Conservation (phyloP, 1,139 yeast genomes). For the Blastobotrys ciferrii region DNA sequence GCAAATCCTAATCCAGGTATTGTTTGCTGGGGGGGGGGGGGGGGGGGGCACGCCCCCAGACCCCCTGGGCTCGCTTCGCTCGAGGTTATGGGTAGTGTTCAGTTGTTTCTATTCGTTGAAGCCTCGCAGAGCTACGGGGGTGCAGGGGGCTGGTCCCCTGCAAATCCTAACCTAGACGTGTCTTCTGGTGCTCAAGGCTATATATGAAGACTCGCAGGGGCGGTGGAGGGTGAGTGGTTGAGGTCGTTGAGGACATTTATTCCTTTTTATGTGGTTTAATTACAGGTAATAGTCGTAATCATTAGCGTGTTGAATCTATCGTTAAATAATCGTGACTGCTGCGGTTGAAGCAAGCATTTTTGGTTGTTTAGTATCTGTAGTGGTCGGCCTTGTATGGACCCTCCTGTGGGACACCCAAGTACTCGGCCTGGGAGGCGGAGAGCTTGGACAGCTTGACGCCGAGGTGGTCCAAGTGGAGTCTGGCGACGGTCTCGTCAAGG, state of each 20-base stretch:
- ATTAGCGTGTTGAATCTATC: slow-evolving; percentile 18
- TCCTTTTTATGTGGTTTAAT: not conserved
- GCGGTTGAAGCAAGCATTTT: slow-evolving; percentile 29
- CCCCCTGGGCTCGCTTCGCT: too few species aligned
- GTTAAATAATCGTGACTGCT: slow-evolving; percentile 16
- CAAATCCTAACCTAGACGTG: too few species aligned
- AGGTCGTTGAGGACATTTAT: slow-evolving; percentile 2
- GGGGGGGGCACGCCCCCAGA: too few species aligned
- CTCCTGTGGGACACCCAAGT: slow-evolving; percentile 86
- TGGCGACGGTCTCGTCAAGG: slow-evolving; percentile 98
- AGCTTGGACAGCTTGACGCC: slow-evolving; percentile 86
- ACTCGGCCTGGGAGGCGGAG: slow-evolving; percentile 82
- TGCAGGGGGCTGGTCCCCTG: too few species aligned
- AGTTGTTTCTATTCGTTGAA: too few species aligned
- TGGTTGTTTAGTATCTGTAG: slow-evolving; percentile 80
- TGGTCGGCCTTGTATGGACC: slow-evolving; percentile 99
- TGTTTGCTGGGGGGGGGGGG: too few species aligned
- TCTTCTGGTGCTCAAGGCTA: too few species aligned
- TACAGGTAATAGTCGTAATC: slow-evolving; percentile 11
- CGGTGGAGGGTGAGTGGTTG: too few species aligned
- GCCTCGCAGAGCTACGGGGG: too few species aligned
- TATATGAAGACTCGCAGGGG: too few species aligned
- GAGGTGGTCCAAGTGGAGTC: slow-evolving; percentile 93
- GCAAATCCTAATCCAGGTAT: too few species aligned
- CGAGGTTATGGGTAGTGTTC: too few species aligned